Conservation (phyloP, 2,329 filamentous ascomycete species). For the Akanthomyces dipterigenus region DNA sequence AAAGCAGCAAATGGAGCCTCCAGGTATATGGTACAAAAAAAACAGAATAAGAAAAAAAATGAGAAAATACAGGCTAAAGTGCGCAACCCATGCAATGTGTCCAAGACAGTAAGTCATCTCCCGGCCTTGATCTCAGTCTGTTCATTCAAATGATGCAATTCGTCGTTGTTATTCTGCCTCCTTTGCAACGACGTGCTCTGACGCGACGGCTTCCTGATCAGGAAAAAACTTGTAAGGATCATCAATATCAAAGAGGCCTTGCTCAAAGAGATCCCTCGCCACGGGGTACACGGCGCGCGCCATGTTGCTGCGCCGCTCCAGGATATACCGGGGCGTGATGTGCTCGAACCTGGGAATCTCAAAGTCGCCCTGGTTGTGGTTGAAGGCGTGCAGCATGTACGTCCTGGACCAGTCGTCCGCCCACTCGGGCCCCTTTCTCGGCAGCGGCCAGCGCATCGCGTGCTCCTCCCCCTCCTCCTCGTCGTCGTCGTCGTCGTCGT, state of each 20-base stretch:
- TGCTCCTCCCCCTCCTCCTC: neutral
- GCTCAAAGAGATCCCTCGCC: slow-evolving; percentile 15
- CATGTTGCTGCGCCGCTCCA: slow-evolving; percentile 16
- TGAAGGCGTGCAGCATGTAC: slow-evolving; percentile 16
- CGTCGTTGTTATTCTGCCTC: neutral
- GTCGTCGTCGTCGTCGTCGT: neutral
- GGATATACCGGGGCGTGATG: slow-evolving; percentile 16
- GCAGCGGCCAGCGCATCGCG: neutral
- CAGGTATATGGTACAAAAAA: neutral
- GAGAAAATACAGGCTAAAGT: neutral
- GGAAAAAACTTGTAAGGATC: slow-evolving; percentile 10
- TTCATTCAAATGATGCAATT: neutral
- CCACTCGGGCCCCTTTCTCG: slow-evolving; percentile 6
- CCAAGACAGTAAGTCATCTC: too few species aligned
- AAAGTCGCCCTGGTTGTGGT: slow-evolving; percentile 4
- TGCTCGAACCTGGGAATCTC: slow-evolving; percentile 1
- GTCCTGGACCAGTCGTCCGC: slow-evolving; percentile 11
- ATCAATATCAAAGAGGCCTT: slow-evolving; percentile 13
- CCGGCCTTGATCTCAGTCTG: neutral
- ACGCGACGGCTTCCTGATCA: neutral
- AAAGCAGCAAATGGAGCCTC: neutral
- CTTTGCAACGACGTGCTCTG: neutral
- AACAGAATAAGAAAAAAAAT: neutral
- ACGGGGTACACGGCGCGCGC: slow-evolving; percentile 16
- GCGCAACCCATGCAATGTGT: neutral